Evolutionary conservation across 345 rosid species (phyloP).

Genomic region (Murraya koenigii): DNA sequence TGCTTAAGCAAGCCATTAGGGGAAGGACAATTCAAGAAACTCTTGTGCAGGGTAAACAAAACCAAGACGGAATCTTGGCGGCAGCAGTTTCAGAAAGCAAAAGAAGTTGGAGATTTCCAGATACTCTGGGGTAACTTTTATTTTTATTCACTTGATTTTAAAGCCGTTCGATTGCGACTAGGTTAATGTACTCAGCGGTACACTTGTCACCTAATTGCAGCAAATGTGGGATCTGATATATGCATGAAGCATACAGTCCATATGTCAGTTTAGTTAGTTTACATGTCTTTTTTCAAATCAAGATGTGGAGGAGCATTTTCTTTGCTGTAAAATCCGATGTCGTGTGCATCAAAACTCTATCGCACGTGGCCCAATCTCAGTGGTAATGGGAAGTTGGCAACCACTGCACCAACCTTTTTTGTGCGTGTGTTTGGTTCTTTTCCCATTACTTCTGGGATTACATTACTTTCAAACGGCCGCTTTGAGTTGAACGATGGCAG

Average conservation of each 20-base stretch:
- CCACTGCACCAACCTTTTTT: neutral
- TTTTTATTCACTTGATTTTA: neutral
- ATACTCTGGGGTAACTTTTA: neutral
- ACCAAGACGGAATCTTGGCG: neutral
- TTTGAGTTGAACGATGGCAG: neutral
- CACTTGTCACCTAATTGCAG: neutral
- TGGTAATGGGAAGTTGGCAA: neutral
- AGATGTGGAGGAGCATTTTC: neutral
- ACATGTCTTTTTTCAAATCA: neutral
- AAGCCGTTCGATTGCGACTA: neutral
- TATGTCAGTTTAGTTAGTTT: neutral
- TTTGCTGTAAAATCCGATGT: neutral
- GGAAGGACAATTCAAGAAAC: neutral
- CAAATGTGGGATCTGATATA: neutral
- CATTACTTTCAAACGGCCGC: neutral
- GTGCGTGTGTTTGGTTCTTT: neutral
- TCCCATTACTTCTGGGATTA: neutral
- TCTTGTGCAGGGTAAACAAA: neutral
- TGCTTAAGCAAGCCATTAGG: neutral
- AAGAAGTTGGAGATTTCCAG: neutral
- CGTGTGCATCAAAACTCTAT: neutral
- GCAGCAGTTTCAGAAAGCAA: slow-evolving; percentile 9
- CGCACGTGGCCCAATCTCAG: neutral
- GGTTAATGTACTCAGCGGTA: neutral
- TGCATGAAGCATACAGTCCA: neutral